Percentiles rank a stretch among this genome's conserved stretches.
Evolutionary conservation across 805 yeast genomes (phyloP).

Genomic region (Starmerella bombicola): DNA sequence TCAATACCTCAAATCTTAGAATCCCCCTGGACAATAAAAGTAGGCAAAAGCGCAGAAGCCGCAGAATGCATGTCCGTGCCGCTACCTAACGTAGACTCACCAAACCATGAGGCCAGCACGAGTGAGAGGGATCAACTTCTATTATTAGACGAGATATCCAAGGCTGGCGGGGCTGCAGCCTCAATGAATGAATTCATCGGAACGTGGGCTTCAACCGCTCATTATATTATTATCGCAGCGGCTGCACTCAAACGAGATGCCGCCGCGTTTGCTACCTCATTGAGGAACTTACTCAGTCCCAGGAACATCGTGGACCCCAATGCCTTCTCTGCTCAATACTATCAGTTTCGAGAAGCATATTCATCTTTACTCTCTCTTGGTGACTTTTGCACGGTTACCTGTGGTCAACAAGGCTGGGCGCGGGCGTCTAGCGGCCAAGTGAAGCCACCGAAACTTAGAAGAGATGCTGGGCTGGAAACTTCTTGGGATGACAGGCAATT

Average conservation of each 20-base stretch:
- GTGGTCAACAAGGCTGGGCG: constrained; percentile 13
- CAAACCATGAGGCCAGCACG: neutral
- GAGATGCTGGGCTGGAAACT: constrained; percentile 9
- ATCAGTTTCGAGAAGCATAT: constrained; percentile 22
- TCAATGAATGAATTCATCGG: constrained; percentile 12
- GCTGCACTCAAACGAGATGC: constrained; percentile 18
- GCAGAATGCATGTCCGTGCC: neutral
- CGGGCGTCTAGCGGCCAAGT: constrained; percentile 7
- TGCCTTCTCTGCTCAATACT: constrained; percentile 13
- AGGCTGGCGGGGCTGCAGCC: constrained; percentile 7
- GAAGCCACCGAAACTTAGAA: neutral
- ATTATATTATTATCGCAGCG: constrained; percentile 13
- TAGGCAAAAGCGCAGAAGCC: neutral
- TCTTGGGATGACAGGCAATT: constrained; percentile 25
- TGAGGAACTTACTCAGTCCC: neutral
- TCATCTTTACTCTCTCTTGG: constrained; percentile 10
- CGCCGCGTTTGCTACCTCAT: constrained; percentile 12
- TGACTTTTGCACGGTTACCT: constrained; percentile 8
- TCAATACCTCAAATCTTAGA: neutral
- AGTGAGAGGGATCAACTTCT: neutral
- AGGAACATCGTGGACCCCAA: constrained; percentile 11
- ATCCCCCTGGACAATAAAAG: neutral
- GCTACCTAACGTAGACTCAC: neutral
- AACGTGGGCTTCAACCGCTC: constrained; percentile 19
- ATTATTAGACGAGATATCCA: constrained; percentile 10